These are phyloP conservation scores for Fusarium keratoplasticum DNA, from an alignment of 2,329 filamentous ascomycete species.

Conservation along the genomic window DNA sequence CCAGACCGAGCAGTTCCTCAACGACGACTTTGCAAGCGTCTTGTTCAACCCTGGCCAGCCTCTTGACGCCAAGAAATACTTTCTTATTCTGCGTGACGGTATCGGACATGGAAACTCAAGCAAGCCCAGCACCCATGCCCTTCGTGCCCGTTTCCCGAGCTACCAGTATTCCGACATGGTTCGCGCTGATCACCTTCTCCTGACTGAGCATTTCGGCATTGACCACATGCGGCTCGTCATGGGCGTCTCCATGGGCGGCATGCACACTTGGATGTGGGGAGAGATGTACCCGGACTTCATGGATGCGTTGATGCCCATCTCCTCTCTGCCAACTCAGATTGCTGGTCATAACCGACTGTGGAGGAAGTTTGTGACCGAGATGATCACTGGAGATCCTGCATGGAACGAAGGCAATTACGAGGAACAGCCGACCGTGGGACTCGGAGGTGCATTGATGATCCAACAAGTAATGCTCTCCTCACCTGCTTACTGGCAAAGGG, in stretches of 20 bases:
- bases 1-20: background rate
- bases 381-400: slow-evolving; percentile 17
- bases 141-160: slow-evolving; percentile 11
- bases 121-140: slow-evolving; percentile 15
- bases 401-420: slow-evolving; percentile 15
- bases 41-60: slow-evolving; percentile 19
- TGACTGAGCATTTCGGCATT: slow-evolving; percentile 17
- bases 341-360: slow-evolving; percentile 20
- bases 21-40: slow-evolving; percentile 9
- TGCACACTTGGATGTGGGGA: slow-evolving; percentile 30
- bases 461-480: slow-evolving; percentile 24
- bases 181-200: background rate
- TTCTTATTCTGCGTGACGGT: slow-evolving; percentile 26
- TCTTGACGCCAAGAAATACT: slow-evolving; percentile 15
- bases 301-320: slow-evolving; percentile 24
- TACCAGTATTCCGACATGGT: slow-evolving; percentile 25
- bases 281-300: background rate
- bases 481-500: slow-evolving; percentile 14
- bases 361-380: slow-evolving; percentile 22
- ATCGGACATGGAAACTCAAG: slow-evolving; percentile 30
- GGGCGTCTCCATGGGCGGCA: slow-evolving; percentile 28
- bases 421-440: background rate
- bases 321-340: slow-evolving; percentile 13
- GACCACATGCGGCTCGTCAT: slow-evolving; percentile 7
- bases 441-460: slow-evolving; percentile 13